Percentiles rank a stretch among this genome's conserved stretches.
These are phyloP conservation scores for Claviceps sorghi DNA, from an alignment of 2,329 filamentous ascomycete genomes.

Conservation along the genomic window DNA sequence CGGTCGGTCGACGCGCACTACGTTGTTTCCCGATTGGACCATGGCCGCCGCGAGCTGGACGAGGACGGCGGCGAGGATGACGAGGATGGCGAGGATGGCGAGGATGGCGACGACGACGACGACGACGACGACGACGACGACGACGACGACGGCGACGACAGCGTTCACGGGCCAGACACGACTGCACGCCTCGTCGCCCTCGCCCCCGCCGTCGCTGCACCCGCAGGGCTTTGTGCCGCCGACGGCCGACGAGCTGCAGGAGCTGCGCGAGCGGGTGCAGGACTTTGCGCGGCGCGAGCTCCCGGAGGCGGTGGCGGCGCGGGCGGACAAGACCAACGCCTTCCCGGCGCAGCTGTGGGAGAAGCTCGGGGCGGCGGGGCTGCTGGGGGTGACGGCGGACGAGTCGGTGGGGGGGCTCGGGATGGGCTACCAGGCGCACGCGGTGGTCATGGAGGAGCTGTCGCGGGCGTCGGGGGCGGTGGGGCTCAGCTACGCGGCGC, in stretches of 20 bases:
- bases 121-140: neutral
- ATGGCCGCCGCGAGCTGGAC: slow-evolving; percentile 6
- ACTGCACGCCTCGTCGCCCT: slow-evolving; percentile 30
- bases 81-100: too few relatives aligned
- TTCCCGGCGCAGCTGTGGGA: slow-evolving; percentile 89
- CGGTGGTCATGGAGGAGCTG: slow-evolving; percentile 88
- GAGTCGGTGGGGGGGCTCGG: slow-evolving; percentile 79
- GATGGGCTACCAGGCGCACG: slow-evolving; percentile 95
- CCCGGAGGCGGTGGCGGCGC: slow-evolving; percentile 62
- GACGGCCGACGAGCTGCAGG: slow-evolving; percentile 55
- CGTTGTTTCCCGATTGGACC: too few relatives aligned
- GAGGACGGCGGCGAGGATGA: too few relatives aligned
- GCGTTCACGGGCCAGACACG: slow-evolving; percentile 19
- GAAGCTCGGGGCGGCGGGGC: slow-evolving; percentile 81
- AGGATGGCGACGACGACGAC: too few relatives aligned
- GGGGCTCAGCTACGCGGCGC: slow-evolving; percentile 84
- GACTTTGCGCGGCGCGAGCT: slow-evolving; percentile 87
- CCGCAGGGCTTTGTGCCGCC: slow-evolving; percentile 53
- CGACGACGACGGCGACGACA: too few relatives aligned
- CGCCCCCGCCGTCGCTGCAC: slow-evolving; percentile 25
- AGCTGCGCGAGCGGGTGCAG: slow-evolving; percentile 70
- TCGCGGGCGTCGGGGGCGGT: slow-evolving; percentile 74
- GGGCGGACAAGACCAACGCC: slow-evolving; percentile 71
- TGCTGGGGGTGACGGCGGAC: slow-evolving; percentile 85
- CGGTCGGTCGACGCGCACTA: too few relatives aligned